Base-by-base conservation (phyloP, 2,329 filamentous ascomycete species). In the Cladobotryum mycophilum region DNA sequence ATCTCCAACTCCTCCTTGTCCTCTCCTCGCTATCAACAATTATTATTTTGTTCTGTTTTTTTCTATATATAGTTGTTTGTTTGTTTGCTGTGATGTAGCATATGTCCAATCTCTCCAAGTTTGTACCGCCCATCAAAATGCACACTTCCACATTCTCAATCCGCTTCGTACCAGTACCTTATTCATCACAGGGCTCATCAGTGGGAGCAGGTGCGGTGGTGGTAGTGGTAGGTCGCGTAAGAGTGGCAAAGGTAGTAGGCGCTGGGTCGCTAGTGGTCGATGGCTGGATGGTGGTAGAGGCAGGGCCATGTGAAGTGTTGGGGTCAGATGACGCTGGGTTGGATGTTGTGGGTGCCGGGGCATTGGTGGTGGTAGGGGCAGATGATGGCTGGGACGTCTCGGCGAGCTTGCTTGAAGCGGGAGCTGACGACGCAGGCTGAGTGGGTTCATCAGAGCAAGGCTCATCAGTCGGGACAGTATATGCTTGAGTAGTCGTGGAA, bases 191-290 rank as follows among this genome's bases (percentile, higher is more conserved):
- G 14, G 15, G 15, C 25, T 25, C 20, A 14, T 30, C 51, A 12
- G 48, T 47, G 41, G 45, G 22, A 20, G 18, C 42, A 34, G 57
- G 38, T 3, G 41, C 41, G 22, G 50, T 45, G 3, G 51, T 33
- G 38, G 47, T 25, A 2, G 17, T 9, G 12, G 45, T 18, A 25
- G 49, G 3, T 35, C 41, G 49, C 36, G 41, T 2, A 22, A 52
- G n/a, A 20, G 49, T 52, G 3, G 49, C 8, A n/a, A 52, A 52
- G 0, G 49, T 52, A 8, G 49, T 52, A 17, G n/a, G n/a, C n/a
- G n/a, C n/a, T n/a, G n/a, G n/a, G n/a, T n/a, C n/a, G n/a, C n/a
- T n/a, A n/a, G n/a, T n/a, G n/a, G n/a, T n/a, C n/a, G 20, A 20
- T 20, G 20, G 5, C 20, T 20, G 20, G 20, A 5, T 20, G 20